These are phyloP conservation scores for Verticillium nubilum DNA, from an alignment of 2,329 filamentous ascomycete species.

Conservation along the genomic window DNA sequence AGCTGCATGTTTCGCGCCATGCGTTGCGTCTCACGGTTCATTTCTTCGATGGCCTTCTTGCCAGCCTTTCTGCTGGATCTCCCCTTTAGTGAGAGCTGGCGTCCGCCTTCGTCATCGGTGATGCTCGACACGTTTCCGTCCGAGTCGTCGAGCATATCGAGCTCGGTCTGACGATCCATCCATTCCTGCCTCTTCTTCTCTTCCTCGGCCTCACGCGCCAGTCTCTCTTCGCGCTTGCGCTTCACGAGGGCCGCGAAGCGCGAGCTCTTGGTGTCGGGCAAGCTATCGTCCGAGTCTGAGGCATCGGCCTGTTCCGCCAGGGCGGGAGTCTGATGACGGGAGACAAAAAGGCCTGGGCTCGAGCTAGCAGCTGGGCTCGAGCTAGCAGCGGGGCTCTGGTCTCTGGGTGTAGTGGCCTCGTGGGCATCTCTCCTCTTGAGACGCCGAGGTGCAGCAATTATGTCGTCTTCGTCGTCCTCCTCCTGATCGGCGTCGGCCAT, in stretches of 20 bases:
- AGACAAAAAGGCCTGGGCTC: conserved; percentile 50
- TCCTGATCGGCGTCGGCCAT: conserved; percentile 23
- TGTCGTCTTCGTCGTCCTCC: conserved; percentile 33
- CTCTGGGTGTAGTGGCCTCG: conserved; percentile 26
- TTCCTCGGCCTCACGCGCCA: conserved; percentile 59
- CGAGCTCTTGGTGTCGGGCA: conserved; percentile 43
- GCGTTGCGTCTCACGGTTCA: conserved; percentile 90
- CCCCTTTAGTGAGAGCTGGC: conserved; percentile 61
- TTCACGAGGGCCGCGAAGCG: conserved; percentile 69
- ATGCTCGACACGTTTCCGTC: conserved; percentile 52
- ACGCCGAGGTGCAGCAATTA: conserved; percentile 30
- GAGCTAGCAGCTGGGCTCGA: conserved; percentile 17
- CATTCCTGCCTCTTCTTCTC: conserved; percentile 42
- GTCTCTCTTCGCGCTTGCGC: conserved; percentile 66
- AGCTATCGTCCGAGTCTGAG: conserved; percentile 37
- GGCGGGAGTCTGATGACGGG: conserved; percentile 27
- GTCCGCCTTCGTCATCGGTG: conserved; percentile 58
- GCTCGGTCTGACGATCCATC: conserved; percentile 28
- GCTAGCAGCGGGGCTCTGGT: conserved; percentile 20
- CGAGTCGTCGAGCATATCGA: conserved; percentile 28
- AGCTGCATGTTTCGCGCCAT: conserved; percentile 87
- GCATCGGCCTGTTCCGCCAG: conserved; percentile 15
- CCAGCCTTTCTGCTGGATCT: conserved; percentile 78
- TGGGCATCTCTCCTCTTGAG: conserved; percentile 27
- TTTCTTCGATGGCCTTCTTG: conserved; percentile 91